phyloP scores from a whole-genome alignment of 371 early-diverging fungal species.

The Mucor racemosus region DNA sequence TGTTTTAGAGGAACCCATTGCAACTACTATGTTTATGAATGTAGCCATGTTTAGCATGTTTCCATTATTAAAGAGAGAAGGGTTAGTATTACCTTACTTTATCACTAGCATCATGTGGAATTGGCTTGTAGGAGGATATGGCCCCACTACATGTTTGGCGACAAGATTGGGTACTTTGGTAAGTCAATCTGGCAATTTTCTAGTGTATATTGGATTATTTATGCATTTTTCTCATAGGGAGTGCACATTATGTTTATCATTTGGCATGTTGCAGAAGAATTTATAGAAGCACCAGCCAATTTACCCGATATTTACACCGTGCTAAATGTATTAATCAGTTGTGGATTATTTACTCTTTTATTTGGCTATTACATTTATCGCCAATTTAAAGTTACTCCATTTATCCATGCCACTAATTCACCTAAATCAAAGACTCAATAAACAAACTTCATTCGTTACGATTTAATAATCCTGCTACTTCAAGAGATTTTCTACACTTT shows the following conservation, averaged over 20 bases:
- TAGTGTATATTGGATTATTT: no score
- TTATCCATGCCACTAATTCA: background rate
- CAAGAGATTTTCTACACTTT: no score
- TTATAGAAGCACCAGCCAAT: slow-evolving; percentile 65
- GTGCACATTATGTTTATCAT: slow-evolving; percentile 54
- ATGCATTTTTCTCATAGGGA: slow-evolving; percentile 24
- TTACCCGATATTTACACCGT: slow-evolving; percentile 86
- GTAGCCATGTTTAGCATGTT: slow-evolving; percentile 92
- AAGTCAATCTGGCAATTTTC: background rate
- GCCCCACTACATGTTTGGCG: slow-evolving; percentile 12
- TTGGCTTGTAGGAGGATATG: slow-evolving; percentile 53
- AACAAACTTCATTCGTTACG: background rate
- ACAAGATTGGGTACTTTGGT: slow-evolving; percentile 18
- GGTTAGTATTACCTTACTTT: slow-evolving; percentile 68
- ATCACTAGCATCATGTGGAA: slow-evolving; percentile 71
- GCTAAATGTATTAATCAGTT: slow-evolving; percentile 73
- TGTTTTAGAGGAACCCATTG: slow-evolving; percentile 62
- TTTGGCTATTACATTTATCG: slow-evolving; percentile 71
- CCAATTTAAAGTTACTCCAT: slow-evolving; percentile 40
- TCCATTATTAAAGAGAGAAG: slow-evolving; percentile 83
- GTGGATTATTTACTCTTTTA: slow-evolving; percentile 65
- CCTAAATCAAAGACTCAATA: slow-evolving; percentile 17
- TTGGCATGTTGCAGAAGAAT: slow-evolving; percentile 65
- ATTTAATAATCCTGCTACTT: no score
- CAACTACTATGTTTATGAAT: slow-evolving; percentile 72